Evolutionary conservation across 192 early-diverging fungal species (phyloP).

Genomic region (Chytriomyces sp.): DNA sequence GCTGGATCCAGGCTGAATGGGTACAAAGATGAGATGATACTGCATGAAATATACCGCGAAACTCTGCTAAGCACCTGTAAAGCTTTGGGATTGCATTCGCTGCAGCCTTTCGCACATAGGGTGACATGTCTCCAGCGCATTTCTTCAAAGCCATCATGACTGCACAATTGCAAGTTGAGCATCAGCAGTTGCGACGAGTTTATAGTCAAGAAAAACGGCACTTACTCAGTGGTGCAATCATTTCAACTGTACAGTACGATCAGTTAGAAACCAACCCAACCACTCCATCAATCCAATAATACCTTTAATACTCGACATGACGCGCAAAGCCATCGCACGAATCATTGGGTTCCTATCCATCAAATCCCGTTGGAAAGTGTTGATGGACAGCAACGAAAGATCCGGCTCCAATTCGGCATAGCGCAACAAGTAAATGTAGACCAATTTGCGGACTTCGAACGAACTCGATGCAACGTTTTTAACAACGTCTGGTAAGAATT

Average conservation of each 20-base stretch:
- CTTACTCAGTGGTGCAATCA: constrained; percentile 83
- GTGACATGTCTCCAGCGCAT: constrained; percentile 80
- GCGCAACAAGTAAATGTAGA: constrained; percentile 93
- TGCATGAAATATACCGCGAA: not conserved
- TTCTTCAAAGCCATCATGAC: constrained; percentile 90
- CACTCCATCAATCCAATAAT: not conserved
- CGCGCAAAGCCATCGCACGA: constrained; percentile 92
- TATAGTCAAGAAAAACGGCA: constrained; percentile 2
- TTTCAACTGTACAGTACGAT: constrained; percentile 60
- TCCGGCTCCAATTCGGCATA: constrained; percentile 98
- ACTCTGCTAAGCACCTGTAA: constrained; percentile 59
- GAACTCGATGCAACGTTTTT: constrained; percentile 94
- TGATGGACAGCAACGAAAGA: constrained; percentile 91
- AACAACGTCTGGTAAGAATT: constrained; percentile 74
- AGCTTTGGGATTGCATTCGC: constrained; percentile 90
- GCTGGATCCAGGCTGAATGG: constrained; percentile 75
- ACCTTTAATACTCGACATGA: constrained; percentile 90
- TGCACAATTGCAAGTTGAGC: constrained; percentile 19
- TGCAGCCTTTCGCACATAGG: constrained; percentile 92
- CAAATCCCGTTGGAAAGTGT: constrained; percentile 98
- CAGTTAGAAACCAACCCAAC: too few relatives aligned
- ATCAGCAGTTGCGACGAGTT: not conserved
- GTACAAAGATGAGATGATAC: not conserved
- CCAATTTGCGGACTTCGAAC: constrained; percentile 89
- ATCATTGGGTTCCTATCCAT: constrained; percentile 92